Conservation (phyloP, 352 stramenopile genomes). For the Pythium dissotocum region DNA sequence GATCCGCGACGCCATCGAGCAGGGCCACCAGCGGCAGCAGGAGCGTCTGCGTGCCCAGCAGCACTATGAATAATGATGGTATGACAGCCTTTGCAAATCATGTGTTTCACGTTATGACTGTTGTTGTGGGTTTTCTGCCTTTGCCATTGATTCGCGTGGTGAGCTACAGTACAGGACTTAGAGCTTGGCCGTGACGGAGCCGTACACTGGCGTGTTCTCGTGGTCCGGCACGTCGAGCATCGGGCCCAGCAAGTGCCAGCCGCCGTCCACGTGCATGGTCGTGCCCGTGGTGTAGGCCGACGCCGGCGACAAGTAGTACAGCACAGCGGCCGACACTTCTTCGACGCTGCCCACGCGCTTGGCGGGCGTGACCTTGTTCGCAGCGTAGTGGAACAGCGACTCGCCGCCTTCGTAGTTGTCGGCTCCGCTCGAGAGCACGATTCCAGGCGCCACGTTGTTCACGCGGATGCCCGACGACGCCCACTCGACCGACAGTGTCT, state of each 20-base stretch:
- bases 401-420: conserved; percentile 92
- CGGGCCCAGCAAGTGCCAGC: conserved; percentile 45
- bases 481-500: conserved; percentile 94
- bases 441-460: conserved; percentile 93
- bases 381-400: conserved; percentile 78
- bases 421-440: conserved; percentile 73
- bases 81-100: not conserved
- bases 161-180: conserved; percentile 18
- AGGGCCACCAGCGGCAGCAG: conserved; percentile 64
- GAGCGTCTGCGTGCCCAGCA: conserved; percentile 34
- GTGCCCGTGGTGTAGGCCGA: conserved; percentile 86
- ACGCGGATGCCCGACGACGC: conserved; percentile 89
- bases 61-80: conserved; percentile 13
- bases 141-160: not conserved
- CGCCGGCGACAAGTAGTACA: conserved; percentile 84
- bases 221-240: conserved; percentile 71
- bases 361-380: conserved; percentile 74
- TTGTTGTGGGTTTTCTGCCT: not conserved
- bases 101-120: not conserved
- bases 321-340: conserved; percentile 79
- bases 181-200: conserved; percentile 42
- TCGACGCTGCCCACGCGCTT: conserved; percentile 90
- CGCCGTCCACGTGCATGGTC: conserved; percentile 82
- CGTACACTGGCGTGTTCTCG: conserved; percentile 72
- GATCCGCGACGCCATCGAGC: conserved; percentile 72